Conservation (phyloP, 164 flowering plant genomes). For the Malania oleifera region DNA sequence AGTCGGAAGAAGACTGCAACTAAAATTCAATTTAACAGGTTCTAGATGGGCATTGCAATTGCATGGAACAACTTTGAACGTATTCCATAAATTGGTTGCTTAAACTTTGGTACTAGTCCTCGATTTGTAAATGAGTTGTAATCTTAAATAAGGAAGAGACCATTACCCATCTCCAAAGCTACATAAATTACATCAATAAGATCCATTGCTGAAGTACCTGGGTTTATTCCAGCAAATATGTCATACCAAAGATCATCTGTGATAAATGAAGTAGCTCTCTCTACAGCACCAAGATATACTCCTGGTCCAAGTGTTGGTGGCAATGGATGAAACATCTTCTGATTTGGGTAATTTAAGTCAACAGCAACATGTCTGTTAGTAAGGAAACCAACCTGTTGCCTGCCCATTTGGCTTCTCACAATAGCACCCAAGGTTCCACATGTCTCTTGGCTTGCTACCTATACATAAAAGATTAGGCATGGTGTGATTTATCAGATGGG, state of each 20-base stretch:
- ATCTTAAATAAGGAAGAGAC: no score
- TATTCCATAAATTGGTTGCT: no score
- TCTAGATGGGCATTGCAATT: no score
- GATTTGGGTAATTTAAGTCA: slow-evolving; percentile 90
- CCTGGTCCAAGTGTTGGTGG: slow-evolving; percentile 99
- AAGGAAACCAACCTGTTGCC: slow-evolving; percentile 85
- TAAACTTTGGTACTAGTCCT: no score
- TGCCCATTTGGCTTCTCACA: slow-evolving; percentile 92
- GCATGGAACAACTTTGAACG: no score
- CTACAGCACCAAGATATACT: slow-evolving; percentile 94
- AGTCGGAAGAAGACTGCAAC: no score
- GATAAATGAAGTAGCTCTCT: slow-evolving; percentile 97
- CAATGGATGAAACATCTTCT: slow-evolving; percentile 98
- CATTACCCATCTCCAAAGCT: no score
- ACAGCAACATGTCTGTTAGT: slow-evolving; percentile 98
- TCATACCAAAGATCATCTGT: slow-evolving; percentile 99
- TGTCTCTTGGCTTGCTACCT: slow-evolving; percentile 69
- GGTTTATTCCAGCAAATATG: slow-evolving; percentile 93
- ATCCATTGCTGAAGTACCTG: no score
- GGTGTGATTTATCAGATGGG: no score
- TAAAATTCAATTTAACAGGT: no score
- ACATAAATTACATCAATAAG: no score
- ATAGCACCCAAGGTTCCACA: slow-evolving; percentile 98
- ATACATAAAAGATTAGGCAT: not conserved
- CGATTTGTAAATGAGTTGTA: no score